A percentile compares a stretch with the other conserved stretches of the same genome.
These are phyloP conservation scores for Heritiera fomes DNA, from an alignment of 345 rosid species.

Conservation along the genomic window DNA sequence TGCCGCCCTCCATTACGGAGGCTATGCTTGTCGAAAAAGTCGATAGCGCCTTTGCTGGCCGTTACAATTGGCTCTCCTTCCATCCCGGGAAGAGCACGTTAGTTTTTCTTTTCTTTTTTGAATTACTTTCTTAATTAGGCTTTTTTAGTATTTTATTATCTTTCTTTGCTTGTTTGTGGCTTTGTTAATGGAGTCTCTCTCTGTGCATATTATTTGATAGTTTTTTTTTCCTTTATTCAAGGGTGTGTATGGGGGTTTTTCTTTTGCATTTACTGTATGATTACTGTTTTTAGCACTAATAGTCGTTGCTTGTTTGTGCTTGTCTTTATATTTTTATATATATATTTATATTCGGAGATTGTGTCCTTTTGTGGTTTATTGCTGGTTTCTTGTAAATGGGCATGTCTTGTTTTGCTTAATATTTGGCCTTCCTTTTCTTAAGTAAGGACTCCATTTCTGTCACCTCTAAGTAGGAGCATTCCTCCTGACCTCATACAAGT, in stretches of 20 bases:
- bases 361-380: background rate
- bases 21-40: slow-evolving; percentile 52
- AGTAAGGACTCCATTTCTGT: slow-evolving; percentile 1
- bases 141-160: background rate
- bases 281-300: background rate
- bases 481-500: background rate
- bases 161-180: background rate
- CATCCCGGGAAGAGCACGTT: slow-evolving; percentile 67
- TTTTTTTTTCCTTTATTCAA: background rate
- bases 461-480: background rate
- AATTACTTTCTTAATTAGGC: background rate
- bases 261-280: background rate
- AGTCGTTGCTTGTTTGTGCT: background rate
- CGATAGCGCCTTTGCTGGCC: slow-evolving; percentile 50
- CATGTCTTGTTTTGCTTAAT: background rate
- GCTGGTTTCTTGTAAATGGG: background rate
- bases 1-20: slow-evolving; percentile 65
- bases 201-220: background rate
- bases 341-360: background rate
- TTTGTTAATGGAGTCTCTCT: background rate
- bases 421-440: slow-evolving; percentile 14
- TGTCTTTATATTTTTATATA: too few relatives aligned
- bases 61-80: slow-evolving; percentile 63
- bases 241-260: background rate
- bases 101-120: slow-evolving; percentile 18